Conservation (phyloP, 2,329 filamentous ascomycete genomes). For the Ophiostoma quercus region DNA sequence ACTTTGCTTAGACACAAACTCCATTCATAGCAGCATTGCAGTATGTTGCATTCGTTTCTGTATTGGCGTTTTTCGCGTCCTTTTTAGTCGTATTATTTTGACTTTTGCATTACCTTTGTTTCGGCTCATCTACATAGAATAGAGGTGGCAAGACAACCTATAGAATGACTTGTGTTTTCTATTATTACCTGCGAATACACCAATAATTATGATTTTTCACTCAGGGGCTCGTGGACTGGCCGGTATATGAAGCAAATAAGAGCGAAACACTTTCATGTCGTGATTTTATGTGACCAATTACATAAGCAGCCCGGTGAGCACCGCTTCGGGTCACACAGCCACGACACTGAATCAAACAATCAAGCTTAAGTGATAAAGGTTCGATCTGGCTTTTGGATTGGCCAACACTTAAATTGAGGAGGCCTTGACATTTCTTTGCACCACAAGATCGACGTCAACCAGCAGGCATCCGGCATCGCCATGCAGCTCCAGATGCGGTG, state of each 20-base stretch:
- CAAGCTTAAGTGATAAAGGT: not conserved
- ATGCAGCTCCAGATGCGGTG: not conserved
- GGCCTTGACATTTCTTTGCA: not conserved
- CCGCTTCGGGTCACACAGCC: not conserved
- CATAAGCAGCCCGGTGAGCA: not conserved
- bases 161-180: not conserved
- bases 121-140: not conserved
- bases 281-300: not conserved
- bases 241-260: not conserved
- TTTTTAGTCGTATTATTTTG: no score
- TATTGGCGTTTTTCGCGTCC: not conserved
- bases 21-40: not conserved
- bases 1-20: slow-evolving; percentile 64
- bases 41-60: not conserved
- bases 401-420: no score
- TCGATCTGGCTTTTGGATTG: no score
- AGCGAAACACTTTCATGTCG: not conserved
- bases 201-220: not conserved
- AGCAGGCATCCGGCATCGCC: not conserved
- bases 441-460: not conserved
- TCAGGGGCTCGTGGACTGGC: not conserved
- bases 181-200: not conserved
- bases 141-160: not conserved
- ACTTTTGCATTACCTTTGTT: not conserved
- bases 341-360: not conserved